Conservation (phyloP, 2,329 filamentous ascomycete genomes). For the Fusarium zealandicum region DNA sequence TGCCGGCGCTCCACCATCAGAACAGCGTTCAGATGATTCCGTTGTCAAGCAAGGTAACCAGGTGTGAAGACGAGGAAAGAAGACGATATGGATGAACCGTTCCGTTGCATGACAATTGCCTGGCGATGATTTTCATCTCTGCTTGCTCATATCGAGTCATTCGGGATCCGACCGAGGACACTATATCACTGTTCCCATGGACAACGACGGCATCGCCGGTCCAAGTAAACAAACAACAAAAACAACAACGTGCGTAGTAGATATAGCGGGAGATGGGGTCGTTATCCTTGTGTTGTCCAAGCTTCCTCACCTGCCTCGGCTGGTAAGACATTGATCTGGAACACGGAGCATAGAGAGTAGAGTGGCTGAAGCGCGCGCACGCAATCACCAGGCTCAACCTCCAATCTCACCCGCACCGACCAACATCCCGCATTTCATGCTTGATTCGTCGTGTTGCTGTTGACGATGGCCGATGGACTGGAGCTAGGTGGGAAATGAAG, state of each 20-base stretch:
- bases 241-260: conserved; percentile 5
- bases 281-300: conserved; percentile 20
- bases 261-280: conserved; percentile 15
- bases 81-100: neutral
- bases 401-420: conserved; percentile 16
- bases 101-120: neutral
- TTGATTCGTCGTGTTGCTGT: conserved; percentile 15
- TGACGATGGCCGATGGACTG: conserved; percentile 25
- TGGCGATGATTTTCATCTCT: too few relatives aligned
- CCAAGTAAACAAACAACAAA: conserved; percentile 40
- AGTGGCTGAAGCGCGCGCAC: conserved; percentile 27
- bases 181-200: conserved; percentile 20
- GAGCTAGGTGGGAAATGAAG: conserved; percentile 36
- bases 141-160: conserved; percentile 1
- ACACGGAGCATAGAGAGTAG: conserved; percentile 28
- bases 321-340: conserved; percentile 34
- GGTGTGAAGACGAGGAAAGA: neutral
- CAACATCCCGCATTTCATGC: conserved; percentile 13
- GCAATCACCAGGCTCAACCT: conserved; percentile 19
- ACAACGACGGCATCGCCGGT: conserved; percentile 19
- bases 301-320: conserved; percentile 19
- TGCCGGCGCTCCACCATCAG: conserved; percentile 15
- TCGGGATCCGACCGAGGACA: conserved; percentile 6
- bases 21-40: neutral
- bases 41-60: neutral